These are phyloP conservation scores for Aureobasidium musti DNA, from an alignment of 2,329 filamentous ascomycete species.

Conservation along the genomic window DNA sequence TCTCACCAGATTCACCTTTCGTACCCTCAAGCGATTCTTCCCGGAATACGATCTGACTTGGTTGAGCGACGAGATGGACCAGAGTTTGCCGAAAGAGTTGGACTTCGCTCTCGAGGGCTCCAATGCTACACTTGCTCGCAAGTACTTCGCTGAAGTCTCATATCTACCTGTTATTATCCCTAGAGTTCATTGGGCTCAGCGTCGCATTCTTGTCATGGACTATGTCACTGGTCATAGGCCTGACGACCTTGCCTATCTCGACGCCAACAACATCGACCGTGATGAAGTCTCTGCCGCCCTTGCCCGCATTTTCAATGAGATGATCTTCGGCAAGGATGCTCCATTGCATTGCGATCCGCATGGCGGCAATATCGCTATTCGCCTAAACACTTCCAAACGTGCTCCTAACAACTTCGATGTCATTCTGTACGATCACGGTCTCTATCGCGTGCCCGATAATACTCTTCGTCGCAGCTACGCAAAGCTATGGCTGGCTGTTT, in stretches of 20 bases:
- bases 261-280: constrained; percentile 82
- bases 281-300: constrained; percentile 93
- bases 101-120: constrained; percentile 83
- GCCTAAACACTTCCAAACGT: constrained; percentile 65
- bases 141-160: constrained; percentile 75
- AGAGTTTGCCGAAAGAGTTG: constrained; percentile 85
- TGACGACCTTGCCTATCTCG: constrained; percentile 85
- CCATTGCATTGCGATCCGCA: constrained; percentile 96
- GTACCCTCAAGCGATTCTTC: constrained; percentile 86
- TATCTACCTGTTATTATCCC: constrained; percentile 85
- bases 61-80: constrained; percentile 90
- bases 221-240: constrained; percentile 82
- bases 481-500: constrained; percentile 95
- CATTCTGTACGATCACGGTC: constrained; percentile 92
- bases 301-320: constrained; percentile 95
- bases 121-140: constrained; percentile 77
- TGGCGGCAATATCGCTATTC: constrained; percentile 91
- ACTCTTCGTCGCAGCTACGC: constrained; percentile 81
- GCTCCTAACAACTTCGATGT: constrained; percentile 81
- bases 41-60: constrained; percentile 97
- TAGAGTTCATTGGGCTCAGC: constrained; percentile 83
- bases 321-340: constrained; percentile 91
- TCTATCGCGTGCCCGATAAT: constrained; percentile 89
- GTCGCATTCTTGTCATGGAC: constrained; percentile 93
- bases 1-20: constrained; percentile 85